These are phyloP conservation scores for Pseudogymnoascus sp. DNA, from an alignment of 2,329 filamentous ascomycete genomes.

Conservation along the genomic window DNA sequence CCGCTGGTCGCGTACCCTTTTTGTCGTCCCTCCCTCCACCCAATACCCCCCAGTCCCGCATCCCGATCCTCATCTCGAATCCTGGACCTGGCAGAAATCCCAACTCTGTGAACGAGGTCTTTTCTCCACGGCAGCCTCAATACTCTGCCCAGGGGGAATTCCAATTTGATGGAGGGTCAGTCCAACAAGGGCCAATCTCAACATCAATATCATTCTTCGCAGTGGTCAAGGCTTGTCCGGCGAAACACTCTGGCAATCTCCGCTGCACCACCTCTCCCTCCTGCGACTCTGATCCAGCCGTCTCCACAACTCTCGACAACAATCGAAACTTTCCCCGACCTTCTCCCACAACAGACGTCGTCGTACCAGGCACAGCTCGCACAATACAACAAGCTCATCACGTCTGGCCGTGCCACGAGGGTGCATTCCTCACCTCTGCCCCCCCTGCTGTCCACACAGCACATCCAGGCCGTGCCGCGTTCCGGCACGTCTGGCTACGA, in stretches of 20 bases:
- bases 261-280: slow-evolving; percentile 19
- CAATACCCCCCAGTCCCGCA: neutral
- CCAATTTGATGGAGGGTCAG: slow-evolving; percentile 30
- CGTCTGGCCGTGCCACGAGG: slow-evolving; percentile 42
- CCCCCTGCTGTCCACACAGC: slow-evolving; percentile 47
- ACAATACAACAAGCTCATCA: slow-evolving; percentile 59
- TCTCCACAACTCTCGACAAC: slow-evolving; percentile 32
- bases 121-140: neutral
- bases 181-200: slow-evolving; percentile 25
- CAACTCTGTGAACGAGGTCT: neutral
- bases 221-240: slow-evolving; percentile 30
- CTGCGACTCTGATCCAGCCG: slow-evolving; percentile 21
- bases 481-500: slow-evolving; percentile 45
- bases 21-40: neutral
- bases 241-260: slow-evolving; percentile 26
- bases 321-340: slow-evolving; percentile 48
- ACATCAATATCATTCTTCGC: slow-evolving; percentile 30
- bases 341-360: slow-evolving; percentile 51
- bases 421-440: slow-evolving; percentile 50
- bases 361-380: slow-evolving; percentile 56
- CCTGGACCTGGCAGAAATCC: neutral
- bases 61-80: neutral
- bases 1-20: neutral
- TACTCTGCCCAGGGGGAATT: neutral
- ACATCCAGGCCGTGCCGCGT: slow-evolving; percentile 48